A percentile compares a stretch with the other conserved stretches of the same genome.
Evolutionary conservation across 2,329 filamentous ascomycete species (phyloP).

Genomic region (Magnaporthiopsis poae): DNA sequence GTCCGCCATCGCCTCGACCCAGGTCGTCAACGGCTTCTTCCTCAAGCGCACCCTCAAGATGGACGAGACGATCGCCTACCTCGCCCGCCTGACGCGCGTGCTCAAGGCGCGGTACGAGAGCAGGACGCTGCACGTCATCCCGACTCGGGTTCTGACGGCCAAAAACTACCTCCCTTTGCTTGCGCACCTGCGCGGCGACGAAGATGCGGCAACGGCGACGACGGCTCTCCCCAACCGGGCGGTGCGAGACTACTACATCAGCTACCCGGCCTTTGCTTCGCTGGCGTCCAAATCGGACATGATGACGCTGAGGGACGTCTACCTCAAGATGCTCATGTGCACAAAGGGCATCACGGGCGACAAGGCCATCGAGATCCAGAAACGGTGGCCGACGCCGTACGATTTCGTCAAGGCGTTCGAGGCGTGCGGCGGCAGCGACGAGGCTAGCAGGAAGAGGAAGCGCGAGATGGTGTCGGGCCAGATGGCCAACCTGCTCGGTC

Average conservation of each 20-base stretch:
- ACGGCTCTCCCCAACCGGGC: background rate
- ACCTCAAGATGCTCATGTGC: conserved; percentile 79
- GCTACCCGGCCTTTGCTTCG: conserved; percentile 60
- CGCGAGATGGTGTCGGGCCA: conserved; percentile 49
- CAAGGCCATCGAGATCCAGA: conserved; percentile 70
- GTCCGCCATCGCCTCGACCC: conserved; percentile 65
- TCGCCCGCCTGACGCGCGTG: conserved; percentile 60
- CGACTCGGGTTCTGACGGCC: conserved; percentile 48
- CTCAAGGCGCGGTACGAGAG: conserved; percentile 56
- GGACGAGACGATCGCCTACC: conserved; percentile 68
- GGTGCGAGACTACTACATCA: conserved; percentile 43
- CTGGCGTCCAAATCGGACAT: conserved; percentile 66
- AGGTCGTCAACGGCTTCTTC: conserved; percentile 71
- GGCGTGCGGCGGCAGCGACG: conserved; percentile 30
- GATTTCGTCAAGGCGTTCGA: conserved; percentile 63
- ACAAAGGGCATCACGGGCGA: conserved; percentile 65
- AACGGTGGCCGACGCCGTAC: conserved; percentile 64
- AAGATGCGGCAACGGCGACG: too few species aligned
- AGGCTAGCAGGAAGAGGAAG: conserved; percentile 45
- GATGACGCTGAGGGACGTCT: conserved; percentile 64
- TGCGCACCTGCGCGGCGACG: conserved; percentile 42
- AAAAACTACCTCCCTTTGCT: conserved; percentile 58
- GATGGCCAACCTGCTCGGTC: conserved; percentile 50
- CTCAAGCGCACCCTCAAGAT: conserved; percentile 66
- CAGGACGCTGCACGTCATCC: conserved; percentile 51